Conservation (phyloP, 805 yeast genomes). For the Candida ascalaphidarum region DNA sequence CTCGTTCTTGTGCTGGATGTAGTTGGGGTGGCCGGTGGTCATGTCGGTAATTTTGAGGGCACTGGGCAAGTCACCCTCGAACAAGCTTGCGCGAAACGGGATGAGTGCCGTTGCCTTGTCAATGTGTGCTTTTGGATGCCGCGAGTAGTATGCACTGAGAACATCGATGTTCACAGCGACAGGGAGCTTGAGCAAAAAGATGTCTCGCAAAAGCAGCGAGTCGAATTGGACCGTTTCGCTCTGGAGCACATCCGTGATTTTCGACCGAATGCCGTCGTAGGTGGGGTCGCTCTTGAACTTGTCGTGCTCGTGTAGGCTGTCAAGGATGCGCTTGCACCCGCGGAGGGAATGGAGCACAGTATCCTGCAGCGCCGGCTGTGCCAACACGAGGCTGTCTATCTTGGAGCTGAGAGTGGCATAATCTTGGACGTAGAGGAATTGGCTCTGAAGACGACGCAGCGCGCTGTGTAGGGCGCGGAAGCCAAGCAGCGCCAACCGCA, state of each 20-base stretch:
- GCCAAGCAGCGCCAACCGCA: not conserved
- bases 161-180: conserved; percentile 15
- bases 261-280: conserved; percentile 10
- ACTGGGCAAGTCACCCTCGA: conserved; percentile 45
- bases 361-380: conserved; percentile 1
- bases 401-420: conserved; percentile 5
- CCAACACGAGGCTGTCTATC: conserved; percentile 3
- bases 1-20: conserved; percentile 26
- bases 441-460: no score
- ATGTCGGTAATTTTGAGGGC: conserved; percentile 53
- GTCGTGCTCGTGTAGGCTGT: conserved; percentile 9
- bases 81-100: conserved; percentile 56
- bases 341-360: conserved; percentile 12
- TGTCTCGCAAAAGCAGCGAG: conserved; percentile 13
- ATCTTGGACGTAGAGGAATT: conserved; percentile 6
- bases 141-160: conserved; percentile 10
- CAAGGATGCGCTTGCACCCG: conserved; percentile 14
- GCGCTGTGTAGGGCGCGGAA: not conserved
- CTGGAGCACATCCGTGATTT: conserved; percentile 13
- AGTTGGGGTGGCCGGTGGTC: conserved; percentile 52
- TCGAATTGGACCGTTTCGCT: conserved; percentile 13
- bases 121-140: conserved; percentile 19
- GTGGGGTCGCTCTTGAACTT: conserved; percentile 15
- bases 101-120: conserved; percentile 40
- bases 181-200: conserved; percentile 27